Evolutionary conservation across 1,139 yeast genomes (phyloP).

Genomic region (Kurtzmaniella quercitrusa): DNA sequence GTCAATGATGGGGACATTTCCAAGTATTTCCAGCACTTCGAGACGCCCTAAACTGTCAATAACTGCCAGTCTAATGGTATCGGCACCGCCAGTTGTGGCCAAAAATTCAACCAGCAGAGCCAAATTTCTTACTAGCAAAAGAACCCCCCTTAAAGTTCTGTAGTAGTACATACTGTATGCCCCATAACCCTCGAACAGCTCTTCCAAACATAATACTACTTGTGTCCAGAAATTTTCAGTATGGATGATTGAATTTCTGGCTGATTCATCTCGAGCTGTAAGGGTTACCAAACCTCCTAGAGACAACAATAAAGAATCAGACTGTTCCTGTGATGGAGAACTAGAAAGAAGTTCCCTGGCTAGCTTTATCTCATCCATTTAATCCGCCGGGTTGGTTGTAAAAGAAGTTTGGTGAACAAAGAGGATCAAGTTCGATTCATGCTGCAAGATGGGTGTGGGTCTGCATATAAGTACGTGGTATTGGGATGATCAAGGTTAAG

Average conservation of each 20-base stretch:
- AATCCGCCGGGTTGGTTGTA: background rate
- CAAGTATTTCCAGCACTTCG: background rate
- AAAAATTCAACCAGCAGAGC: constrained; percentile 7
- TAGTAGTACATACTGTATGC: constrained; percentile 8
- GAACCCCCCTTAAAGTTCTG: constrained; percentile 18
- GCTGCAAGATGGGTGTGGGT: background rate
- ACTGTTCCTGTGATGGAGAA: background rate
- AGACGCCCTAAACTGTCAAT: background rate
- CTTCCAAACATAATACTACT: background rate
- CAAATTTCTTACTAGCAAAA: constrained; percentile 17
- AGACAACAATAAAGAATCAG: background rate
- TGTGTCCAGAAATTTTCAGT: background rate
- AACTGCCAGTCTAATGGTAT: background rate
- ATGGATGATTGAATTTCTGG: background rate
- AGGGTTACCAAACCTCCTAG: constrained; percentile 3
- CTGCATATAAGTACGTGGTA: background rate
- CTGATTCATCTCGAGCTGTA: background rate
- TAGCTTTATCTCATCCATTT: background rate
- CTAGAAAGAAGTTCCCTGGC: background rate
- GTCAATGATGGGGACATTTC: background rate
- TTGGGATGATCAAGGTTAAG: background rate
- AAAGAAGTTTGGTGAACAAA: background rate
- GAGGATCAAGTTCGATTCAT: background rate
- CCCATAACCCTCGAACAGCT: background rate
- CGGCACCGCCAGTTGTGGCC: background rate